Evolutionary conservation across 805 yeast genomes (phyloP).

Genomic region (Yarrowia deformans): DNA sequence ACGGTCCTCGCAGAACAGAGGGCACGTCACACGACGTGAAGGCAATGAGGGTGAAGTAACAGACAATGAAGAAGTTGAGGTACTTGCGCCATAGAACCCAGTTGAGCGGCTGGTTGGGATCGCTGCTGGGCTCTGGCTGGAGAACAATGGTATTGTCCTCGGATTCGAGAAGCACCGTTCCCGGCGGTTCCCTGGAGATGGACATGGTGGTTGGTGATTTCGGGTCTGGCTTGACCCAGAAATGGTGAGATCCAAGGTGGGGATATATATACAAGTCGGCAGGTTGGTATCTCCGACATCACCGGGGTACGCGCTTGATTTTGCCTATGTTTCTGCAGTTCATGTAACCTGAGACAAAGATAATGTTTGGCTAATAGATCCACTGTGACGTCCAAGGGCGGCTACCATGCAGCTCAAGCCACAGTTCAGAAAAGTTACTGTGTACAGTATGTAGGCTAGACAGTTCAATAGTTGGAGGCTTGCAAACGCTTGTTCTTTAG

Average conservation of each 20-base stretch:
- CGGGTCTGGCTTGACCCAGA: not conserved
- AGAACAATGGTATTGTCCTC: not conserved
- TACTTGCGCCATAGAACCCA: not conserved
- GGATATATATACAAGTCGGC: too few species aligned
- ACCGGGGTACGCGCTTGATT: too few species aligned
- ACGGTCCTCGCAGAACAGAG: not conserved
- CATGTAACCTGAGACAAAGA: too few species aligned
- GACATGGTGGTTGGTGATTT: not conserved
- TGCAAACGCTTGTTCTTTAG: too few species aligned
- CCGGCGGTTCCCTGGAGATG: not conserved
- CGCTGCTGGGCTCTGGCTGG: not conserved
- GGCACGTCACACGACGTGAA: not conserved
- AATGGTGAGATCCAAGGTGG: not conserved
- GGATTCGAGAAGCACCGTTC: not conserved
- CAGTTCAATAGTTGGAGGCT: too few species aligned
- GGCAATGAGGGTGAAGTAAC: not conserved
- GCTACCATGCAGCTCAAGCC: too few species aligned
- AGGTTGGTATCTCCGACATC: too few species aligned
- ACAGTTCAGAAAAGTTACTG: too few species aligned
- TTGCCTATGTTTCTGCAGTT: too few species aligned
- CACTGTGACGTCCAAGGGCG: too few species aligned
- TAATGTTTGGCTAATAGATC: too few species aligned
- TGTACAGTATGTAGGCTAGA: too few species aligned
- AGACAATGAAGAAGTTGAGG: conserved; percentile 1
- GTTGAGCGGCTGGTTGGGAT: conserved; percentile 1